Percentiles rank a stretch among this genome's conserved stretches.
These are phyloP conservation scores for Fusarium nematophilum DNA, from an alignment of 2,329 filamentous ascomycete genomes.

Conservation along the genomic window DNA sequence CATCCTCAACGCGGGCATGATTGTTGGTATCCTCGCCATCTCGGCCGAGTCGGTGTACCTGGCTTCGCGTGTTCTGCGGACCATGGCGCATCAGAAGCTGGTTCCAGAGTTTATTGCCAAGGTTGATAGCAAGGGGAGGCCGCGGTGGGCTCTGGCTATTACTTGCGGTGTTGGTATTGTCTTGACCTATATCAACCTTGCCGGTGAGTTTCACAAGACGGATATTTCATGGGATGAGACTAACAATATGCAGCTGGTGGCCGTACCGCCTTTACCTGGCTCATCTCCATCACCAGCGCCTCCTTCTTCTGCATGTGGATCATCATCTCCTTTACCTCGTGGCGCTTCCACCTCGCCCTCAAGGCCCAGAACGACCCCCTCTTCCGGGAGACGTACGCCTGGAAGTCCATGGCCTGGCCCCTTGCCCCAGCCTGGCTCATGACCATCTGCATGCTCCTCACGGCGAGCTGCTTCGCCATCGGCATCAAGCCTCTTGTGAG, in stretches of 20 bases:
- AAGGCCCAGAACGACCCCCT: conserved; percentile 12
- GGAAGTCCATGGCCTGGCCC: not conserved
- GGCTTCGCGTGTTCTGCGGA: conserved; percentile 25
- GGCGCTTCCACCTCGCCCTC: conserved; percentile 16
- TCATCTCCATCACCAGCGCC: conserved; percentile 23
- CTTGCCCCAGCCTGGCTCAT: too few species aligned
- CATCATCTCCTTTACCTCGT: conserved; percentile 14
- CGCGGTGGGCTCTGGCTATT: conserved; percentile 13
- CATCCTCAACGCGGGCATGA: conserved; percentile 38
- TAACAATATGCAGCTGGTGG: conserved; percentile 7
- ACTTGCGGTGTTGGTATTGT: conserved; percentile 1
- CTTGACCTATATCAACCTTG: conserved; percentile 26
- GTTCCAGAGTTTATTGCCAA: conserved; percentile 12
- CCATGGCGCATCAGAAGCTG: conserved; percentile 28
- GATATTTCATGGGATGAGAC: not conserved
- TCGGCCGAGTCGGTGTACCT: conserved; percentile 27
- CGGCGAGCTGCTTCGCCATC: too few species aligned
- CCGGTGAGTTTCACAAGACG: not conserved
- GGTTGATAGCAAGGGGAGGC: conserved; percentile 13
- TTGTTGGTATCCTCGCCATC: conserved; percentile 31
- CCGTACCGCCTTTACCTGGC: conserved; percentile 14
- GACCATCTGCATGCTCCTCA: too few species aligned
- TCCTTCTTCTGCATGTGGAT: conserved; percentile 24
- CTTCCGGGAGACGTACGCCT: conserved; percentile 11
- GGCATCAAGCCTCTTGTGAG: too few species aligned